These are phyloP conservation scores for Backusella morwellensis DNA, from an alignment of 192 early-diverging fungal species.

Conservation along the genomic window DNA sequence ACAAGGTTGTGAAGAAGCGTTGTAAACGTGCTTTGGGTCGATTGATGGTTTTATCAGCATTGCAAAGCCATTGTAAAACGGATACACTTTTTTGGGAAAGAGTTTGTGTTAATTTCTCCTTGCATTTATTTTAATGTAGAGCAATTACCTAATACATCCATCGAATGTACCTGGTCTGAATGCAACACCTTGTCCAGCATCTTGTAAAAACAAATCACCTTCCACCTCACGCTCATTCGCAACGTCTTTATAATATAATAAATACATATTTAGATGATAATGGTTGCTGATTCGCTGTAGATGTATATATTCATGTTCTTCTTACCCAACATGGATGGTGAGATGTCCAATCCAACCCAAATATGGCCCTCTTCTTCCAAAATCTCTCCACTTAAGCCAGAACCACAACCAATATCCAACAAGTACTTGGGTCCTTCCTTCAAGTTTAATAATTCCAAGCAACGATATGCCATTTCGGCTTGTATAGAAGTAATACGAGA, in stretches of 20 bases:
- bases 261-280: background rate
- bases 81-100: conserved; percentile 66
- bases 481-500: conserved; percentile 95
- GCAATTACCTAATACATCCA: conserved; percentile 75
- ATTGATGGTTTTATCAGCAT: conserved; percentile 92
- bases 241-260: conserved; percentile 45
- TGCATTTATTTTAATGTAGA: background rate
- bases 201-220: conserved; percentile 94
- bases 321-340: conserved; percentile 79
- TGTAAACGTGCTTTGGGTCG: conserved; percentile 77
- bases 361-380: conserved; percentile 93
- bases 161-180: conserved; percentile 97
- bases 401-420: conserved; percentile 97
- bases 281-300: background rate
- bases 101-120: background rate
- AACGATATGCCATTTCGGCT: conserved; percentile 89
- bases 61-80: conserved; percentile 98
- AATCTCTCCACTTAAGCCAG: conserved; percentile 92
- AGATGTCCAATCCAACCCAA: conserved; percentile 98
- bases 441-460: conserved; percentile 87
- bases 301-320: background rate
- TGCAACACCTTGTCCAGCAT: conserved; percentile 92
- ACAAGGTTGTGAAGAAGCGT: conserved; percentile 92
- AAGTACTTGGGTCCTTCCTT: conserved; percentile 73
- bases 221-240: conserved; percentile 90